phyloP scores from a whole-genome alignment of 441 rosid species.

The Euphorbia schlechtendalii region DNA sequence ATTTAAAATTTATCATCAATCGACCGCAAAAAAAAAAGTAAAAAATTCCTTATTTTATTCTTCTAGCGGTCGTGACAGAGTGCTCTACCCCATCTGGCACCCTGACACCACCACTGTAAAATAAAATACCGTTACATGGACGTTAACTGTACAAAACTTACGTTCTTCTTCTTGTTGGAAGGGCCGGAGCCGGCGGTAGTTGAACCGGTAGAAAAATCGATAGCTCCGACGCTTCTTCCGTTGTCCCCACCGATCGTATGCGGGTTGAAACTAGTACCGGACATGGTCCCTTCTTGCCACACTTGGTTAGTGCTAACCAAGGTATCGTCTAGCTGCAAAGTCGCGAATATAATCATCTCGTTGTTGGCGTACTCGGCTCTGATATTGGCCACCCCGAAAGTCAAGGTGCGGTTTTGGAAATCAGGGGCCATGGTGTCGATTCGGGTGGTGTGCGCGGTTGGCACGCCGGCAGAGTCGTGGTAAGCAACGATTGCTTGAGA shows the following conservation, averaged over 20 bases:
- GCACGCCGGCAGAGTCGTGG: conserved; percentile 29
- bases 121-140: too few species aligned
- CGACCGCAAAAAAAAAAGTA: too few species aligned
- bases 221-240: conserved; percentile 18
- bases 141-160: too few species aligned
- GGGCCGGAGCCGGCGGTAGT: conserved; percentile 18
- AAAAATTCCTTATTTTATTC: too few species aligned
- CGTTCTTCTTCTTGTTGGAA: conserved; percentile 26
- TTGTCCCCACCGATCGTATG: conserved; percentile 18
- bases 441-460: conserved; percentile 30
- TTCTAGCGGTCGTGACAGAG: too few species aligned
- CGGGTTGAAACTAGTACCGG: background rate
- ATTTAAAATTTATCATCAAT: too few species aligned
- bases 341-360: conserved; percentile 63
- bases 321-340: conserved; percentile 11
- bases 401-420: conserved; percentile 24
- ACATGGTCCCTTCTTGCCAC: conserved; percentile 40
- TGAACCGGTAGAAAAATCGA: conserved; percentile 27
- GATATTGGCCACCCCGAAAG: conserved; percentile 36
- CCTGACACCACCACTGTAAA: too few species aligned
- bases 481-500: conserved; percentile 60
- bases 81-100: too few species aligned
- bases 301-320: conserved; percentile 25
- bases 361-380: conserved; percentile 20
- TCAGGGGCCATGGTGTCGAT: background rate